A percentile compares a stretch with the other conserved stretches of the same genome.
Conservation (phyloP, 148 eudicot genomes). For the Vaccinium macrocarpon region DNA sequence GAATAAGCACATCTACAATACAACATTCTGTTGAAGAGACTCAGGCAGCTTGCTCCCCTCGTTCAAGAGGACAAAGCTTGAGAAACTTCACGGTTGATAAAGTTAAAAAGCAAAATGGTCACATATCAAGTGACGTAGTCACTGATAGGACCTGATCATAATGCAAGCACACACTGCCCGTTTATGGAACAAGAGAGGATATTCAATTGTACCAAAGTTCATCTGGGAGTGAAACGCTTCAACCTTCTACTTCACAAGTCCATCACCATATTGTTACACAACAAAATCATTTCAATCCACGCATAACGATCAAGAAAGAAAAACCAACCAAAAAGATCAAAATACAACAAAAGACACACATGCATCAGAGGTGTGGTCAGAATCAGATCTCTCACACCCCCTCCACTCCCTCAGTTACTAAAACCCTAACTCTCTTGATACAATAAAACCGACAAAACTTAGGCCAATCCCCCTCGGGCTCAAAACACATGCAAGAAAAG, state of each 20-base stretch:
- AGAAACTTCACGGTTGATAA: neutral
- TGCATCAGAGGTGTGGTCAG: neutral
- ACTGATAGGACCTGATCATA: neutral
- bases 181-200: neutral
- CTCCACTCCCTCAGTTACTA: neutral
- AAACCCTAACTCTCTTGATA: neutral
- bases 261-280: neutral
- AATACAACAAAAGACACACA: neutral
- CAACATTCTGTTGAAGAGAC: neutral
- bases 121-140: neutral
- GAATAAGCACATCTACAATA: neutral
- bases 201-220: neutral
- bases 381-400: neutral
- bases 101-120: neutral
- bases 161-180: neutral
- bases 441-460: neutral
- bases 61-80: neutral
- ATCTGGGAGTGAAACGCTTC: neutral
- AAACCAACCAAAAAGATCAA: neutral
- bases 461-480: neutral
- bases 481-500: neutral
- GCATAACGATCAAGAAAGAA: neutral
- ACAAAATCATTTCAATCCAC: neutral
- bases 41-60: too few species aligned
- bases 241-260: neutral